Evolutionary conservation across 2,329 filamentous ascomycete genomes (phyloP).

Genomic region (Pseudogymnoascus sp.): DNA sequence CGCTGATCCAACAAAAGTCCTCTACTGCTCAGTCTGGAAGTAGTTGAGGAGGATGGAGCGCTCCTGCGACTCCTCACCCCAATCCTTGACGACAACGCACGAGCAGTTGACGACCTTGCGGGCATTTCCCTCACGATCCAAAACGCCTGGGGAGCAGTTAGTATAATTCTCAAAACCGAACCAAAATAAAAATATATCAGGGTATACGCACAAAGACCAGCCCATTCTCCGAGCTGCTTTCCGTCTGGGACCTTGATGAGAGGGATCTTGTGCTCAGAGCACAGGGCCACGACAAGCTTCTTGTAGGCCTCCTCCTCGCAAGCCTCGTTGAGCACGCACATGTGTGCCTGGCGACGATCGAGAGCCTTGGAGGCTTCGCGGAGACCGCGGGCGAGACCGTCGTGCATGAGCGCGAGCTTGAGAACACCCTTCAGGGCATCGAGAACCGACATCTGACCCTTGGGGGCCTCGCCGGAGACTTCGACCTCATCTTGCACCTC

Average conservation of each 20-base stretch:
- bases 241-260: constrained; percentile 99
- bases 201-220: constrained; percentile 84
- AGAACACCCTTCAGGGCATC: constrained; percentile 98
- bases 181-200: constrained; percentile 15
- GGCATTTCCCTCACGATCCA: constrained; percentile 98
- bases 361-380: constrained; percentile 98
- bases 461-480: constrained; percentile 75
- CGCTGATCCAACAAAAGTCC: constrained; percentile 13
- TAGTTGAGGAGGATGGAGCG: constrained; percentile 99
- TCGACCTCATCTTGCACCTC: constrained; percentile 84
- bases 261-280: constrained; percentile 99
- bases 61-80: constrained; percentile 99
- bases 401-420: constrained; percentile 98
- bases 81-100: constrained; percentile 99
- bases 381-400: constrained; percentile 96
- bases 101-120: constrained; percentile 99
- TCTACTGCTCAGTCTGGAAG: constrained; percentile 88
- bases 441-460: constrained; percentile 94
- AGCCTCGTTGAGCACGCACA: constrained; percentile 99
- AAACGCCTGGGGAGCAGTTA: constrained; percentile 59
- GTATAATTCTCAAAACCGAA: constrained; percentile 15
- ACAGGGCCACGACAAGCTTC: constrained; percentile 98
- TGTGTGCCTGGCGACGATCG: constrained; percentile 97
- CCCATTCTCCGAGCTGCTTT: constrained; percentile 99
- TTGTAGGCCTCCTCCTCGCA: constrained; percentile 99